Percentiles rank a stretch among this genome's conserved stretches.
Evolutionary conservation across 2,329 filamentous ascomycete species (phyloP).

Genomic region (Fusarium concolor): DNA sequence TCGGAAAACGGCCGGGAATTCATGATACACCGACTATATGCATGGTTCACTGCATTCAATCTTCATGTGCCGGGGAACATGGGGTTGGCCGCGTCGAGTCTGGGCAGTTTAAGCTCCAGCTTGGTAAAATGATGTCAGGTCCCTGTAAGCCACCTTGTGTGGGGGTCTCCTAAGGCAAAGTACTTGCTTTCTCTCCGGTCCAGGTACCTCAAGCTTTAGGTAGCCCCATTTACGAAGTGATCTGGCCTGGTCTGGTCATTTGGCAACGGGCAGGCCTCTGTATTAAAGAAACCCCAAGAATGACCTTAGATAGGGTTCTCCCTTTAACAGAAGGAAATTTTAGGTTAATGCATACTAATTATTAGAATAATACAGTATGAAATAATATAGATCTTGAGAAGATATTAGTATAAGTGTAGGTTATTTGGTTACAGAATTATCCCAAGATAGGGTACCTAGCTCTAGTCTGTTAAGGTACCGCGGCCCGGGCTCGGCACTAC

Average conservation of each 20-base stretch:
- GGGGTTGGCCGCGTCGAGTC: constrained; percentile 1
- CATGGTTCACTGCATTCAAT: constrained; percentile 10
- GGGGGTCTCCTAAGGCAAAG: constrained; percentile 27
- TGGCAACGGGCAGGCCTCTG: too few species aligned
- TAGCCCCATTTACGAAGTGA: too few species aligned
- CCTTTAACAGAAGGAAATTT: too few species aligned
- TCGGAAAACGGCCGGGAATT: not conserved
- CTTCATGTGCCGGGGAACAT: not conserved
- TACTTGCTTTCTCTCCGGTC: constrained; percentile 28
- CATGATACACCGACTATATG: constrained; percentile 33
- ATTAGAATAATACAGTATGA: too few species aligned
- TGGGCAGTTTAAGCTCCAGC: constrained; percentile 22
- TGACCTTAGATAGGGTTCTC: too few species aligned
- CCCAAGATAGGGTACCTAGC: too few species aligned
- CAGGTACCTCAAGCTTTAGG: constrained; percentile 27
- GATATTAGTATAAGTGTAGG: too few species aligned
- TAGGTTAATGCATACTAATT: too few species aligned
- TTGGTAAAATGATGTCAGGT: constrained; percentile 48
- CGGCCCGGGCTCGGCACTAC: constrained; percentile 38
- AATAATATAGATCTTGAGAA: too few species aligned
- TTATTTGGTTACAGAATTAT: too few species aligned
- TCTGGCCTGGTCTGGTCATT: too few species aligned
- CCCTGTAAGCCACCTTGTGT: constrained; percentile 40
- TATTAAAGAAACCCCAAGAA: too few species aligned
- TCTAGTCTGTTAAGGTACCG: not conserved